Percentiles rank a stretch among this genome's conserved stretches.
Evolutionary conservation across 306 rosid genomes (phyloP).

Genomic region (Glycine soja): DNA sequence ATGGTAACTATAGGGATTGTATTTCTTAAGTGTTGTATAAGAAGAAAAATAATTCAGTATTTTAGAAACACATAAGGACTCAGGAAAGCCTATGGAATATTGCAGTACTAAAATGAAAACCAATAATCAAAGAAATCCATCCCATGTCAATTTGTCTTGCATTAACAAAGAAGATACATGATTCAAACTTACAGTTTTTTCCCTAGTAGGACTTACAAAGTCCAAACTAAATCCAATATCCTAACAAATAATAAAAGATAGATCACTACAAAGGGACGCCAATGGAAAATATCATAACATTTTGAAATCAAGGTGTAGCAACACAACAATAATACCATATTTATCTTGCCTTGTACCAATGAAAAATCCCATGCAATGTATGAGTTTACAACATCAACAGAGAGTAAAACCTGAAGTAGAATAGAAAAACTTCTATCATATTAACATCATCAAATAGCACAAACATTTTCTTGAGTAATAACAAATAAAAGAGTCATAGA

Average conservation of each 20-base stretch:
- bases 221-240: conserved; percentile 94
- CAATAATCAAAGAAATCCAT: not conserved
- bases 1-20: not conserved
- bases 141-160: not conserved
- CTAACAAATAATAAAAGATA: conserved; percentile 56
- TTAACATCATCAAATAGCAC: conserved; percentile 31
- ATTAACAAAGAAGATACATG: conserved; percentile 9
- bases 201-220: conserved; percentile 75
- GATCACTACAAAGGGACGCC: conserved; percentile 31
- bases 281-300: conserved; percentile 37
- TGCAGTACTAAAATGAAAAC: not conserved
- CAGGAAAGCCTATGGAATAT: not conserved
- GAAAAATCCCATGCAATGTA: conserved; percentile 99
- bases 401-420: conserved; percentile 66
- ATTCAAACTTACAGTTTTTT: conserved; percentile 72
- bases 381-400: conserved; percentile 82
- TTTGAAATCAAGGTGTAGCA: conserved; percentile 44
- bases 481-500: conserved; percentile 5
- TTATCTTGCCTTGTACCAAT: conserved; percentile 85
- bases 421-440: conserved; percentile 24
- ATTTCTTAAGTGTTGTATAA: not conserved
- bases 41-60: not conserved
- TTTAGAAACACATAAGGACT: not conserved
- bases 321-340: conserved; percentile 70
- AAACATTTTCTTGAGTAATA: not conserved